Percentiles rank a stretch among this genome's conserved stretches.
Evolutionary conservation across 116 monocot genomes (phyloP).

Genomic region (Zostera marina): DNA sequence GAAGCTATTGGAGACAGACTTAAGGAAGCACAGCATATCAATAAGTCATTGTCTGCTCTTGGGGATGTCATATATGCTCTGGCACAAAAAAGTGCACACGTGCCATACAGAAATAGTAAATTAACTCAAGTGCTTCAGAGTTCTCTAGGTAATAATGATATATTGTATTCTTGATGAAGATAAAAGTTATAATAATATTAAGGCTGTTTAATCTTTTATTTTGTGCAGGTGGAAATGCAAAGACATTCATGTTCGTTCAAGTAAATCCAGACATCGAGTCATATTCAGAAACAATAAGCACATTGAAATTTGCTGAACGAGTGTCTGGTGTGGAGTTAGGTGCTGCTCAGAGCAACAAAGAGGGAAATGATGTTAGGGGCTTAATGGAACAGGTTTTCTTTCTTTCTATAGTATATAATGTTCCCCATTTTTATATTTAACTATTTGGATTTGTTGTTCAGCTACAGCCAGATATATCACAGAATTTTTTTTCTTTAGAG

Average conservation of each 20-base stretch:
- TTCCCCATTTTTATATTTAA: not conserved
- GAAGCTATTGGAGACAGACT: conserved; percentile 74
- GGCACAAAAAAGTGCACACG: conserved; percentile 58
- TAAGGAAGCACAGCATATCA: conserved; percentile 85
- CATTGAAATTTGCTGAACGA: conserved; percentile 91
- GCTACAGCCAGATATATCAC: not conserved
- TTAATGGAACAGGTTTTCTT: conserved; percentile 63
- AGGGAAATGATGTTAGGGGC: conserved; percentile 73
- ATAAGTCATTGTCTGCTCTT: conserved; percentile 77
- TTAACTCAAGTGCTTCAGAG: conserved; percentile 92
- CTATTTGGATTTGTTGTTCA: not conserved
- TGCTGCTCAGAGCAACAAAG: conserved; percentile 75
- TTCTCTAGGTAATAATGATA: conserved; percentile 51
- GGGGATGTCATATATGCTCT: conserved; percentile 86
- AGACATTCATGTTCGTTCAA: conserved; percentile 87
- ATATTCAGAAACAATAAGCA: conserved; percentile 76
- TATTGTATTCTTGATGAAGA: not conserved
- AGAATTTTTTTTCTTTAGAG: too few species aligned
- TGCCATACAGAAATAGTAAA: conserved; percentile 89
- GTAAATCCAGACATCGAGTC: conserved; percentile 75
- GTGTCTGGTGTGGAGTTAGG: conserved; percentile 93
- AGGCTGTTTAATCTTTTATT: not conserved
- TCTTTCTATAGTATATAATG: not conserved
- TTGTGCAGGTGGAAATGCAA: conserved; percentile 72
- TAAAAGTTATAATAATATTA: not conserved